These are phyloP conservation scores for Aureobasidium sp. DNA, from an alignment of 2,329 filamentous ascomycete genomes.

Conservation along the genomic window DNA sequence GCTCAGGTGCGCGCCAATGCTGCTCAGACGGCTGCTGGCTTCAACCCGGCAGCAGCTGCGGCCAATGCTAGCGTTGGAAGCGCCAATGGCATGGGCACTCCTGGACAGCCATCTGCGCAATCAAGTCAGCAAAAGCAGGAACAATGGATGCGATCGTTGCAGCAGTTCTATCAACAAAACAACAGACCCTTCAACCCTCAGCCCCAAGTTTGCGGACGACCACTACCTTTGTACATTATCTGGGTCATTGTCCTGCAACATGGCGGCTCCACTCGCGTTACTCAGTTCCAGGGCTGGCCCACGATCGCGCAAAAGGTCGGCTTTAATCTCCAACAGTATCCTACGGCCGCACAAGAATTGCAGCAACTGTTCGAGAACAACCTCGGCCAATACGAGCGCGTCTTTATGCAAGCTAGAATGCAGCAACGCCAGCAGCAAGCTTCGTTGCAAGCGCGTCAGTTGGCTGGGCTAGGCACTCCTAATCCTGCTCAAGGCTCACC, in stretches of 20 bases:
- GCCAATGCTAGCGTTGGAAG: constrained; percentile 16
- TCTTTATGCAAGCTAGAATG: constrained; percentile 49
- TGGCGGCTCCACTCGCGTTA: constrained; percentile 69
- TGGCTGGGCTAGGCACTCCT: constrained; percentile 30
- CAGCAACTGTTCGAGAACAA: constrained; percentile 67
- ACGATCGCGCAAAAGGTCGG: constrained; percentile 52
- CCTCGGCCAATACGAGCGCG: constrained; percentile 67
- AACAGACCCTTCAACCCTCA: constrained; percentile 66
- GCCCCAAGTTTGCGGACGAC: constrained; percentile 64
- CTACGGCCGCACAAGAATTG: constrained; percentile 60
- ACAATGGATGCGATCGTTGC: constrained; percentile 58
- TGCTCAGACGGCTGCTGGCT: background rate
- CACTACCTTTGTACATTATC: constrained; percentile 65
- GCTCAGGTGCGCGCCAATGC: constrained; percentile 18
- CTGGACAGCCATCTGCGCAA: constrained; percentile 19
- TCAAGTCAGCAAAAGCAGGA: constrained; percentile 20
- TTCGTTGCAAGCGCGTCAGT: constrained; percentile 29
- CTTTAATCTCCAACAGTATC: constrained; percentile 39
- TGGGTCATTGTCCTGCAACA: constrained; percentile 70
- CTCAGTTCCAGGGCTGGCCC: constrained; percentile 62
- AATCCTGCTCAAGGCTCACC: constrained; percentile 23
- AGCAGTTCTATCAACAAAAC: constrained; percentile 67
- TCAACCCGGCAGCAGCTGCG: constrained; percentile 13
- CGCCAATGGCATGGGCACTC: constrained; percentile 9
- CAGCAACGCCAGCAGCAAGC: constrained; percentile 30